Evolutionary conservation across 1,139 yeast genomes (phyloP).

Genomic region (Candida dubliniensis): DNA sequence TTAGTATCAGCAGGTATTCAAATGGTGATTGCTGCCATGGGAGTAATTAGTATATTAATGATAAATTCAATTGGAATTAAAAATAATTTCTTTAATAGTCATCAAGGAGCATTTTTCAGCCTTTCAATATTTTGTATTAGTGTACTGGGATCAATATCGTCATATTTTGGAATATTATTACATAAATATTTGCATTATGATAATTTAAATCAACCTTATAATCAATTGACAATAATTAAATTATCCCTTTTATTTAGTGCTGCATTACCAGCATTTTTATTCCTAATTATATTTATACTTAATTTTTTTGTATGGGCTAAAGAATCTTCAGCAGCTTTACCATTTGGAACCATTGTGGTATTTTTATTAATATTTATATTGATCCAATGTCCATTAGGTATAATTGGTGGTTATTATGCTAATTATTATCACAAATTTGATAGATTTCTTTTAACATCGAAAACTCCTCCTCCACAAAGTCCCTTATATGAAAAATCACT

Average conservation of each 20-base stretch:
- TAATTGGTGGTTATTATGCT: slow-evolving; percentile 69
- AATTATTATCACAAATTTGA: slow-evolving; percentile 36
- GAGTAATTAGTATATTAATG: slow-evolving; percentile 61
- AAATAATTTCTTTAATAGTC: slow-evolving; percentile 44
- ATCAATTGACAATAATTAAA: slow-evolving; percentile 14
- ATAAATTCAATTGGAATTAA: slow-evolving; percentile 37
- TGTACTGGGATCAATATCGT: slow-evolving; percentile 70
- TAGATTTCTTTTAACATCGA: slow-evolving; percentile 9
- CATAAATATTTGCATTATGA: slow-evolving; percentile 52
- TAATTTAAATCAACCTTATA: slow-evolving; percentile 27
- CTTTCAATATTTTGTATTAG: slow-evolving; percentile 62
- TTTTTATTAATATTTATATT: slow-evolving; percentile 58
- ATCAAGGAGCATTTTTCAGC: slow-evolving; percentile 66
- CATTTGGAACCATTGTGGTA: slow-evolving; percentile 69
- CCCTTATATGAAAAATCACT: slow-evolving; percentile 2
- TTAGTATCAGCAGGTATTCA: slow-evolving; percentile 77
- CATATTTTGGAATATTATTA: slow-evolving; percentile 65
- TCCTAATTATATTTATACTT: slow-evolving; percentile 53
- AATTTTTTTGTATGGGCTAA: slow-evolving; percentile 76
- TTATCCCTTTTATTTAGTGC: slow-evolving; percentile 60
- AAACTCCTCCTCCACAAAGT: slow-evolving; percentile 12
- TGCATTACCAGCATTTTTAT: slow-evolving; percentile 56
- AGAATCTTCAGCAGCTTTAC: slow-evolving; percentile 74
- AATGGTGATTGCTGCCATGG: slow-evolving; percentile 60
- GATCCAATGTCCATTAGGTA: slow-evolving; percentile 70